These are phyloP conservation scores for Trichoderma erinaceum DNA, from an alignment of 495 filamentous ascomycete species.

Conservation along the genomic window DNA sequence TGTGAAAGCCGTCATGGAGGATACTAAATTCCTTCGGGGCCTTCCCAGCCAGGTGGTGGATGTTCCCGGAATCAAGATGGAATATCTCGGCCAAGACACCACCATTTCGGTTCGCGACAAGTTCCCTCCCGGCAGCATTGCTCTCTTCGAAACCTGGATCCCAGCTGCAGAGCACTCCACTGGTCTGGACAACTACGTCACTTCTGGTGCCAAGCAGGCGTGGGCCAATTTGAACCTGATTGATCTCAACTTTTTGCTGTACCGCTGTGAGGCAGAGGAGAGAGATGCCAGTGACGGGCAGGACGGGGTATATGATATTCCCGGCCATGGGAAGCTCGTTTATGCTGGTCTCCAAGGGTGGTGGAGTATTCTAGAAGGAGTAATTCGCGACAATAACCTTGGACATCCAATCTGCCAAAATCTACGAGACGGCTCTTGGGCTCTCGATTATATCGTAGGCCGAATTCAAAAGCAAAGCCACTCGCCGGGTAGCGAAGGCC, in stretches of 20 bases:
- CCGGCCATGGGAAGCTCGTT: constrained; percentile 73
- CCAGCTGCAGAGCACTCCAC: constrained; percentile 71
- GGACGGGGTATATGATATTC: constrained; percentile 85
- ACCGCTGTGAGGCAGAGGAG: constrained; percentile 90
- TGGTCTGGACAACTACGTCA: constrained; percentile 77
- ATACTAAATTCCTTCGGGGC: constrained; percentile 66
- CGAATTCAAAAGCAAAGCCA: constrained; percentile 68
- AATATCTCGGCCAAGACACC: constrained; percentile 62
- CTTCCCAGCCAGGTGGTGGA: constrained; percentile 74
- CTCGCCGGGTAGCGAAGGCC: constrained; percentile 49
- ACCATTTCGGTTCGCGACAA: constrained; percentile 70
- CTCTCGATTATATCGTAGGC: constrained; percentile 79
- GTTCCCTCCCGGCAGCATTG: constrained; percentile 89
- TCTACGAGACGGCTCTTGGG: constrained; percentile 86
- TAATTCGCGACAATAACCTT: constrained; percentile 84
- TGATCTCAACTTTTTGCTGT: constrained; percentile 89
- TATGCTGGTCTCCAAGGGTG: constrained; percentile 97
- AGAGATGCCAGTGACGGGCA: constrained; percentile 67
- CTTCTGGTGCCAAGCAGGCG: constrained; percentile 70
- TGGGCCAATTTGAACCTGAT: constrained; percentile 65
- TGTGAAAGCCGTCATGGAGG: constrained; percentile 54
- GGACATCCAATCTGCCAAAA: constrained; percentile 91
- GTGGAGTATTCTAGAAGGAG: constrained; percentile 86
- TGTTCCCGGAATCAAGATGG: constrained; percentile 63
- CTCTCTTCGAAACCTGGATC: constrained; percentile 93